phyloP scores from a whole-genome alignment of 1,284 basidiomycete species.

The Cystobasidium sp. region DNA sequence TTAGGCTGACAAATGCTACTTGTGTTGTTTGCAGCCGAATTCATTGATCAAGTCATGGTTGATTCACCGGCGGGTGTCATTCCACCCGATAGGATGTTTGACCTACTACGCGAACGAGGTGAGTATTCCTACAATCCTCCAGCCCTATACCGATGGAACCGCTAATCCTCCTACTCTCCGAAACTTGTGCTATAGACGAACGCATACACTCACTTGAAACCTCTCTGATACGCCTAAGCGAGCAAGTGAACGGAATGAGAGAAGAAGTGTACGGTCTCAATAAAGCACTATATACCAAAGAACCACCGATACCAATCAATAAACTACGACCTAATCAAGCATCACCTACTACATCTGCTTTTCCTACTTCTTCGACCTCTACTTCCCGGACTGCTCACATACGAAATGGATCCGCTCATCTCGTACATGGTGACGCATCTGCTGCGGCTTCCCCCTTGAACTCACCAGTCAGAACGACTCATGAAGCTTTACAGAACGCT shows the following conservation, averaged over 20 bases:
- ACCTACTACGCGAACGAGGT: slow-evolving; percentile 51
- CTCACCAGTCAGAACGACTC: slow-evolving; percentile 20
- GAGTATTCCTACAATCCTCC: background rate
- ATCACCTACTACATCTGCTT: slow-evolving; percentile 33
- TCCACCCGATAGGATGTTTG: slow-evolving; percentile 47
- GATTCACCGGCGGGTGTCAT: slow-evolving; percentile 43
- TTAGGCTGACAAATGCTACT: background rate
- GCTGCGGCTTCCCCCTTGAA: slow-evolving; percentile 23
- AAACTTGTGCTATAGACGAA: slow-evolving; percentile 62
- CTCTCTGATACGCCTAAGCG: slow-evolving; percentile 71
- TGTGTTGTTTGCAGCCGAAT: slow-evolving; percentile 47
- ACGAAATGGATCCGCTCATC: slow-evolving; percentile 34
- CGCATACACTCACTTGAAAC: slow-evolving; percentile 72
- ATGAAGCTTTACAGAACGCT: slow-evolving; percentile 5
- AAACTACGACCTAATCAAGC: slow-evolving; percentile 35
- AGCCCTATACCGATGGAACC: background rate
- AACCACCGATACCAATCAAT: slow-evolving; percentile 38
- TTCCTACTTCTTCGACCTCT: slow-evolving; percentile 22
- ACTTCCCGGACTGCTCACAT: slow-evolving; percentile 15
- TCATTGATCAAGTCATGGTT: slow-evolving; percentile 46
- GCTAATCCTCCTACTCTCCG: slow-evolving; percentile 3
- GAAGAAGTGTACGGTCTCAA: slow-evolving; percentile 48
- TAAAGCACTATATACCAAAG: slow-evolving; percentile 45
- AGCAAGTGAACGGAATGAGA: slow-evolving; percentile 61
- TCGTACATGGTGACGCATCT: background rate